Conservation (phyloP, 202 grass and related monocot species). For the Saccharum hybrid region DNA sequence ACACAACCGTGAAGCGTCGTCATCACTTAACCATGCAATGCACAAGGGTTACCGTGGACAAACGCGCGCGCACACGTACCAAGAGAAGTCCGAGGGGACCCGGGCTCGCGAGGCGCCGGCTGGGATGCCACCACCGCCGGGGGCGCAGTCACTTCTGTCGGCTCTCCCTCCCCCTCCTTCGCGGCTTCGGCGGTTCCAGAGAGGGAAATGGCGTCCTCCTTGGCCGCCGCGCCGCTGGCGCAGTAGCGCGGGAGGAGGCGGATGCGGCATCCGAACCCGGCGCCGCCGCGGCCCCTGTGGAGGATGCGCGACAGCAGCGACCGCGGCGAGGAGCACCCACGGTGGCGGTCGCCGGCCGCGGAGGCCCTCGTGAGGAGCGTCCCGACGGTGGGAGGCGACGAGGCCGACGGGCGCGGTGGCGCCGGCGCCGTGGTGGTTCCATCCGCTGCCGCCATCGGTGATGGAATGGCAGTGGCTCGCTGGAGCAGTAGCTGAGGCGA, state of each 20-base stretch:
- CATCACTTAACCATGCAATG: not conserved
- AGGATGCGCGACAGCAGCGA: conserved; percentile 57
- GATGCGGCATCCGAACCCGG: conserved; percentile 47
- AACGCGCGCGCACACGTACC: conserved; percentile 24
- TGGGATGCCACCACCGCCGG: not conserved
- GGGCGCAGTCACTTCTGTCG: not conserved
- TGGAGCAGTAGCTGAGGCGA: not conserved
- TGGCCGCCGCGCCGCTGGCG: conserved; percentile 21
- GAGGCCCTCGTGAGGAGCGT: conserved; percentile 34
- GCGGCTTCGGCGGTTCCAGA: not conserved
- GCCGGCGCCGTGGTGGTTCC: not conserved
- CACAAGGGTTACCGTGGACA: not conserved
- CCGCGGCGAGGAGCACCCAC: conserved; percentile 37
- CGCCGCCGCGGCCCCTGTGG: conserved; percentile 7
- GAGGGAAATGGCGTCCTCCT: not conserved
- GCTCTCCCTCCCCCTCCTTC: not conserved
- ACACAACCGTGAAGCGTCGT: not conserved
- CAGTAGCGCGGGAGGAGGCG: conserved; percentile 51
- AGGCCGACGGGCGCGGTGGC: not conserved
- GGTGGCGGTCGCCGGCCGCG: not conserved
- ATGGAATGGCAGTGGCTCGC: not conserved
- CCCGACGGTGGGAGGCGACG: conserved; percentile 49
- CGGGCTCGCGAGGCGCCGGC: conserved; percentile 7
- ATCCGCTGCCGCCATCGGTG: conserved; percentile 42
- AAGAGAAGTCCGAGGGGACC: conserved; percentile 29